Evolutionary conservation across 495 filamentous ascomycete species (phyloP).

Genomic region (Podospora sp.): DNA sequence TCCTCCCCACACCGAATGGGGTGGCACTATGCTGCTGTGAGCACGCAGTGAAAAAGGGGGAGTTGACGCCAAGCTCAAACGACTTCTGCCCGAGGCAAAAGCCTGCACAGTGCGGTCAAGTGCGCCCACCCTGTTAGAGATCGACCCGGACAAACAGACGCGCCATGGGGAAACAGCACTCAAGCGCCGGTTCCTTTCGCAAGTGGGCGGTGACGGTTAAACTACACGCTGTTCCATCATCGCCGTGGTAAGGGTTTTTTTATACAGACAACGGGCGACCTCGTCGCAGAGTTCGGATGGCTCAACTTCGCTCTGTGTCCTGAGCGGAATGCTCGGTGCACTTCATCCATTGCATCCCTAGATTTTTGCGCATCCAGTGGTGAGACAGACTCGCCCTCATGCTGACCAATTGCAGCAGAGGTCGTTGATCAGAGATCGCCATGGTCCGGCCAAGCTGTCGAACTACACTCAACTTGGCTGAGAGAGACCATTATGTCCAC

Average conservation of each 20-base stretch:
- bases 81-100: conserved; percentile 11
- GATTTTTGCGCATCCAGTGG: conserved; percentile 1
- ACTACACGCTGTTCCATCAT: no score
- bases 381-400: conserved; percentile 1
- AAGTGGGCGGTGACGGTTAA: no score
- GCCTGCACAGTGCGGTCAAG: not conserved
- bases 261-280: no score
- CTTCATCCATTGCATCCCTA: not conserved
- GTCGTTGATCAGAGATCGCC: not conserved
- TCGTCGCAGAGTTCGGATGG: no score
- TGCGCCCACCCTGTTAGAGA: not conserved
- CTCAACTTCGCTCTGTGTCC: not conserved
- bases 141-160: not conserved
- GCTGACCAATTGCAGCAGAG: not conserved
- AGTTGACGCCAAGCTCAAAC: conserved; percentile 14
- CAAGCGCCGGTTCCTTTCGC: not conserved
- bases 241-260: no score
- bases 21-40: conserved; percentile 14
- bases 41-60: conserved; percentile 22
- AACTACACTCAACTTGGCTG: not conserved
- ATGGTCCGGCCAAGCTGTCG: not conserved
- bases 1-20: conserved; percentile 20
- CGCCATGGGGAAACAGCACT: not conserved
- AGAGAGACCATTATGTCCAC: not conserved
- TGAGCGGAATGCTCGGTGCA: not conserved